Evolutionary conservation across 257 asterid genomes (phyloP), one percentile per base, ranked within the genome.

Genomic region (Nicotiana otophora): DNA sequence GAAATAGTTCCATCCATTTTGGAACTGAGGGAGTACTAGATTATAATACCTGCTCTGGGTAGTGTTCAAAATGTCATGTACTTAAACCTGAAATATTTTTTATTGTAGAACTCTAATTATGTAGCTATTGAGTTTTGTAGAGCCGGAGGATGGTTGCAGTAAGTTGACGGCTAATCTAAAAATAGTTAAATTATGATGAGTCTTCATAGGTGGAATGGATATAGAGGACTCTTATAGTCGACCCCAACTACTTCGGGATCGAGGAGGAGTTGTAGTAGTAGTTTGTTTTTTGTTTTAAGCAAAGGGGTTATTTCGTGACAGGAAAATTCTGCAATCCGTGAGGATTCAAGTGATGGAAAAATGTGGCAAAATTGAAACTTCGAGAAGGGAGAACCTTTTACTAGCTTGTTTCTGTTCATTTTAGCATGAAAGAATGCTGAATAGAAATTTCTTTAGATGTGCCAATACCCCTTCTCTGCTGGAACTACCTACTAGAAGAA

Each of bases 321-420:
- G 5, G 16, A 23, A 20, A 10, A 10, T 62, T 62, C 12, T 6
- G 5, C 39, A 11, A 28, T 28, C 10, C 0, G 9, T 64, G 36
- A 57, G 15, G 36, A 64, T 55, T 62, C 81, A 28, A 64, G 69
- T 64, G n/a, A 64, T 28, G 19, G 33, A 26, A 28, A 64, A 28
- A 64, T 64, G 69, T 64, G 69, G 39, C 10, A 70, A 70, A 70
- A 20, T 70, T 42, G 5, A 10, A 20, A 70, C 60, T 48, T 72
- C 26, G 62, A 26, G 79, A 23, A 48, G 2, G 15, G 78, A 0
- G 62, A 74, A 74, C 39, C 5, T 14, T 74, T 74, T 26, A 14
- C 80, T 48, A 74, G 80, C 62, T 51, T 15, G 80, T 74, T 74
- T 74, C 11, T 74, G 63, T 74, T 48, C 42, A 15, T 74, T 48